A percentile compares a stretch with the other conserved stretches of the same genome.
These are phyloP conservation scores for Trichomonas tenax DNA, from an alignment of 208 protist species.

Conservation along the genomic window DNA sequence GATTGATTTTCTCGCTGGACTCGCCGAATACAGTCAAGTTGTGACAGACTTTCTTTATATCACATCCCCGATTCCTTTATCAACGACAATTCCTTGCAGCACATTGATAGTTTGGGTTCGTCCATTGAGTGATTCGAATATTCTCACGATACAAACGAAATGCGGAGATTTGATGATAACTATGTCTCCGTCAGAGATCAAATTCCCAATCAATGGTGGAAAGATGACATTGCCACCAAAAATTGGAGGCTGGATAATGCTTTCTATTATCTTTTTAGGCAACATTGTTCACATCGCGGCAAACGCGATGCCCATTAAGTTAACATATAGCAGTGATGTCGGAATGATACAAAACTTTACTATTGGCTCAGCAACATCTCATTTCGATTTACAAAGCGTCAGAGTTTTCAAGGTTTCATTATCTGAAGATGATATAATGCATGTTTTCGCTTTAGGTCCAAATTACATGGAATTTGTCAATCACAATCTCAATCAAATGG, in stretches of 20 bases:
- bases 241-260: not conserved
- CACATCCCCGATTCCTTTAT: not conserved
- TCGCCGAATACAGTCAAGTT: not conserved
- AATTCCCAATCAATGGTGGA: not conserved
- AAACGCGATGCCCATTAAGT: not conserved
- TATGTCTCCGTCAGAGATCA: not conserved
- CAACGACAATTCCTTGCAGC: not conserved
- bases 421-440: not conserved
- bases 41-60: not conserved
- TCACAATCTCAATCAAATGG: not conserved
- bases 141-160: not conserved
- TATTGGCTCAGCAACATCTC: not conserved
- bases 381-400: not conserved
- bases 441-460: not conserved
- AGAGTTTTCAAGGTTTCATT: not conserved
- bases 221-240: not conserved
- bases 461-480: not conserved
- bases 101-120: not conserved
- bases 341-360: not conserved
- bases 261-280: not conserved
- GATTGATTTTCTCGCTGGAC: not conserved
- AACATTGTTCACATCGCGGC: not conserved
- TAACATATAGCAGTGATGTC: not conserved
- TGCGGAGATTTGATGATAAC: not conserved
- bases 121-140: not conserved